Conservation (phyloP, 352 stramenopile genomes). For the Globisporangium recalcitrans region DNA sequence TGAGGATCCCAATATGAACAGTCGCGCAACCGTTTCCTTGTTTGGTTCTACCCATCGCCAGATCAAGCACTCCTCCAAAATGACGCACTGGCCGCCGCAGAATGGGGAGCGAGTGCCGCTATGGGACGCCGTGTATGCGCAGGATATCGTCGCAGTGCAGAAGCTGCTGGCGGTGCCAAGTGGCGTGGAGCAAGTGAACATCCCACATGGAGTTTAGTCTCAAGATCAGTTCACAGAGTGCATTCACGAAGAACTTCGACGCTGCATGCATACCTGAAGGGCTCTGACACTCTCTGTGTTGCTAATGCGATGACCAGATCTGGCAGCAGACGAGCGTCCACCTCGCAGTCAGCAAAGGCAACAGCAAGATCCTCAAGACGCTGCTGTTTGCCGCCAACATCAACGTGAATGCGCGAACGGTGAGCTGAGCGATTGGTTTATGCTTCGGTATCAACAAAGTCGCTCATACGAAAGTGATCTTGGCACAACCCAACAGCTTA, state of each 20-base stretch:
- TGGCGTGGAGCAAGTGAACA: conserved; percentile 42
- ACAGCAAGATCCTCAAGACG: conserved; percentile 52
- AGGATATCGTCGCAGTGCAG: conserved; percentile 31
- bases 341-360: conserved; percentile 41
- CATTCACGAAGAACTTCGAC: not conserved
- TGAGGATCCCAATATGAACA: not conserved
- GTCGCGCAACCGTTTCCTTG: conserved; percentile 1
- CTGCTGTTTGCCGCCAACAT: conserved; percentile 35
- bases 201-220: conserved; percentile 33
- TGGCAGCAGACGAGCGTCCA: conserved; percentile 63
- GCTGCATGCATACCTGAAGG: not conserved
- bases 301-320: conserved; percentile 21
- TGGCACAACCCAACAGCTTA: conserved; percentile 25
- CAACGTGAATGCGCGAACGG: conserved; percentile 44
- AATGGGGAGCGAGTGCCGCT: conserved; percentile 38
- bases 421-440: conserved; percentile 6
- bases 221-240: not conserved
- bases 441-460: not conserved
- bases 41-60: not conserved
- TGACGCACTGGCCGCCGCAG: conserved; percentile 36
- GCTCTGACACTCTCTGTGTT: not conserved
- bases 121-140: conserved; percentile 57
- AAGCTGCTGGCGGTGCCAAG: conserved; percentile 27
- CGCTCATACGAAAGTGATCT: not conserved
- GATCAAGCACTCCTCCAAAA: not conserved